These are phyloP conservation scores for Ustilago bromivora DNA, from an alignment of 1,284 basidiomycete genomes.

Conservation along the genomic window DNA sequence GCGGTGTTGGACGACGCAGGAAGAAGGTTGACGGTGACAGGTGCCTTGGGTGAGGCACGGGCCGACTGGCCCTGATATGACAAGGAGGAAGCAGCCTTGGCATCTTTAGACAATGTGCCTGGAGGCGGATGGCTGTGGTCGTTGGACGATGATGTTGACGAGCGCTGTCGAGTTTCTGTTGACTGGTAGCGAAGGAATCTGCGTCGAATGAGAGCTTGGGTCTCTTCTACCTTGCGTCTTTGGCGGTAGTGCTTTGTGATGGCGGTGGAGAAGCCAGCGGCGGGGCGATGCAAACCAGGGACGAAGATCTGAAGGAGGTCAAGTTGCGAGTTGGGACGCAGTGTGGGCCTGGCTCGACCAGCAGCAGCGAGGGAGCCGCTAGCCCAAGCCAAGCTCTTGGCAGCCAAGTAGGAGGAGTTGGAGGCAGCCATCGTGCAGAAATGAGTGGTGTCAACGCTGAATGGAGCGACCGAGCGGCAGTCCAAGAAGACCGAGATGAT, in stretches of 20 bases:
- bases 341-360: conserved; percentile 25
- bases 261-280: conserved; percentile 38
- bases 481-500: not conserved
- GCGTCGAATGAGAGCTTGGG: conserved; percentile 22
- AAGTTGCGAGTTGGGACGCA: conserved; percentile 33
- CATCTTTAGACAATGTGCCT: conserved; percentile 27
- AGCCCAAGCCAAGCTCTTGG: conserved; percentile 49
- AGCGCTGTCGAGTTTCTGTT: conserved; percentile 37
- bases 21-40: conserved; percentile 36
- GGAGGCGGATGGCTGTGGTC: conserved; percentile 32
- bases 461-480: not conserved
- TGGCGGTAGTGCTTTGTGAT: conserved; percentile 45
- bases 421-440: conserved; percentile 22
- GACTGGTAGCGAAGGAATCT: conserved; percentile 44
- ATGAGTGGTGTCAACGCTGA: not conserved
- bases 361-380: conserved; percentile 45
- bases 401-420: conserved; percentile 35
- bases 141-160: conserved; percentile 14
- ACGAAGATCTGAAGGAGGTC: conserved; percentile 55
- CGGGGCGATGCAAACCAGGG: conserved; percentile 32
- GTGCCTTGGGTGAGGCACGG: conserved; percentile 37
- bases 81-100: conserved; percentile 15
- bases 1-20: conserved; percentile 48
- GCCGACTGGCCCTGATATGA: conserved; percentile 48
- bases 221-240: conserved; percentile 39